These are phyloP conservation scores for Lolium perenne DNA, from an alignment of 176 grass and related monocot species.

Conservation along the genomic window DNA sequence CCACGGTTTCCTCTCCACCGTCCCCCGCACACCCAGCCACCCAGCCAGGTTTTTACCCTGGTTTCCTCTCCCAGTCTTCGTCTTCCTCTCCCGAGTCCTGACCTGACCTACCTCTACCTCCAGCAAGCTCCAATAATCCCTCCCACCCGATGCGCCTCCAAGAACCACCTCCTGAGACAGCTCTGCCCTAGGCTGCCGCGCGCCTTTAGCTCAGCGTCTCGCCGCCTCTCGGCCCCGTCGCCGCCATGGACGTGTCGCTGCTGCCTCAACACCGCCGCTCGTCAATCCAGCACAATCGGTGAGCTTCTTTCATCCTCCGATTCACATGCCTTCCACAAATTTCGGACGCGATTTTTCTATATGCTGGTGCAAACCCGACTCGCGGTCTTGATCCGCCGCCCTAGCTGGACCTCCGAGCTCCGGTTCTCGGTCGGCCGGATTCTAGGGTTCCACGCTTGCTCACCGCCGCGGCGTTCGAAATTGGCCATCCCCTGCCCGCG, in stretches of 20 bases:
- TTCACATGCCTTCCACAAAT: neutral
- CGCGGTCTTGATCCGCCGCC: constrained; percentile 15
- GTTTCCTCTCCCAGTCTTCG: constrained; percentile 25
- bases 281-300: neutral
- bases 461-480: neutral
- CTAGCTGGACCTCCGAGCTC: constrained; percentile 14
- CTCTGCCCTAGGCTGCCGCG: neutral
- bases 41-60: too few species aligned
- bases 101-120: constrained; percentile 4
- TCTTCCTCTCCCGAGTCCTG: constrained; percentile 31
- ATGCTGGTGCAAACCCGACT: neutral
- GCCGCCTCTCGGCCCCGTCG: neutral
- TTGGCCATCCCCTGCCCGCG: neutral
- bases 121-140: constrained; percentile 32
- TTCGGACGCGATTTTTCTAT: neutral
- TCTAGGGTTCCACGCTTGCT: neutral
- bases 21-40: neutral
- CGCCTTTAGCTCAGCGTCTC: neutral
- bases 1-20: constrained; percentile 32
- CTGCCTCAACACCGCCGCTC: neutral
- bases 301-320: neutral
- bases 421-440: neutral
- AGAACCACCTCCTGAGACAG: neutral
- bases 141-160: neutral
- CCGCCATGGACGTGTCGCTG: neutral